A percentile compares a stretch with the other conserved stretches of the same genome.
These are phyloP conservation scores for Nepenthes mirabilis DNA, from an alignment of 148 eudicot species.

Conservation along the genomic window DNA sequence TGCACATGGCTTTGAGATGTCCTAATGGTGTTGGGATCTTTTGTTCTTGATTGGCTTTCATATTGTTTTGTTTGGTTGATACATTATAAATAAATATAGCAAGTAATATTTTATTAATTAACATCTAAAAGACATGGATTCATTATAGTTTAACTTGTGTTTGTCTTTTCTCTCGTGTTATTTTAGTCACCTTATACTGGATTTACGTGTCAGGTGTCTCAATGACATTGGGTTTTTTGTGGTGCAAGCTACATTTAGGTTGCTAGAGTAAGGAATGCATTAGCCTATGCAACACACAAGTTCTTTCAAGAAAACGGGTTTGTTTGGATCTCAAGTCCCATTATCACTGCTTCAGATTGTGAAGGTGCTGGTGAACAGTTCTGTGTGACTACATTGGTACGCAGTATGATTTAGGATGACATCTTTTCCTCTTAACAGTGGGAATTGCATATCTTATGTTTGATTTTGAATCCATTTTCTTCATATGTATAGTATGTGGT, in stretches of 20 bases:
- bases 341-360: constrained; percentile 94
- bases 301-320: constrained; percentile 98
- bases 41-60: no score
- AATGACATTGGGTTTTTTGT: constrained; percentile 9
- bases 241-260: constrained; percentile 51
- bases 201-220: constrained; percentile 7
- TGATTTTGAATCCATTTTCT: no score
- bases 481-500: no score
- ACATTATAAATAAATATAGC: no score
- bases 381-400: constrained; percentile 97
- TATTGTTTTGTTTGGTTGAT: no score
- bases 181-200: neutral
- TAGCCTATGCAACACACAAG: constrained; percentile 89
- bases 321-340: constrained; percentile 97
- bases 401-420: constrained; percentile 8
- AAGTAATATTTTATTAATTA: no score
- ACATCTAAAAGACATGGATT: neutral
- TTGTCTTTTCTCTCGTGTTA: neutral
- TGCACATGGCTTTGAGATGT: no score
- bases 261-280: constrained; percentile 91
- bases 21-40: no score
- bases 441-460: no score
- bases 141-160: neutral
- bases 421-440: neutral
- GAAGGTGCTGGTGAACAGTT: constrained; percentile 99